Evolutionary conservation across 1,139 yeast species (phyloP).

Genomic region (Diutina sp.): DNA sequence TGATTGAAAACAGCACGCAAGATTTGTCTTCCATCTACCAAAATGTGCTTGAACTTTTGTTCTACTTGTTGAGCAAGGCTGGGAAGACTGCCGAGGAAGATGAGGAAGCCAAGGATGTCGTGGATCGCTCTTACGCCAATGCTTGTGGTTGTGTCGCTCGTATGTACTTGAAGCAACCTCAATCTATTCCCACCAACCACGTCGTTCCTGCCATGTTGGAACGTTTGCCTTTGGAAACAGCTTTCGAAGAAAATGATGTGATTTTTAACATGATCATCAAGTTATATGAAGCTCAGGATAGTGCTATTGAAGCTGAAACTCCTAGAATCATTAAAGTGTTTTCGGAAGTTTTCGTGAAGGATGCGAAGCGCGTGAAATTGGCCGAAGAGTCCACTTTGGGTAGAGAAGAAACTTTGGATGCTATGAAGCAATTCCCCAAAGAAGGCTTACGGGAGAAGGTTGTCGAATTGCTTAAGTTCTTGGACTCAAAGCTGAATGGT

Average conservation of each 20-base stretch:
- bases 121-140: conserved; percentile 80
- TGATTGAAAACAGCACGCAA: conserved; percentile 46
- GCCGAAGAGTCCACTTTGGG: conserved; percentile 67
- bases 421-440: conserved; percentile 65
- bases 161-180: conserved; percentile 64
- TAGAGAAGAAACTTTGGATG: conserved; percentile 69
- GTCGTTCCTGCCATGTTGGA: conserved; percentile 65
- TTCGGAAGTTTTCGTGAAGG: conserved; percentile 60
- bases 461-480: conserved; percentile 57
- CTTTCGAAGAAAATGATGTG: conserved; percentile 87
- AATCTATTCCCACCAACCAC: conserved; percentile 67
- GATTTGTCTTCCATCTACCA: conserved; percentile 57
- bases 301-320: conserved; percentile 42
- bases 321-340: conserved; percentile 57
- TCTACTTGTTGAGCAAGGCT: conserved; percentile 63
- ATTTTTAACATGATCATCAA: conserved; percentile 67
- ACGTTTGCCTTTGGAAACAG: conserved; percentile 80
- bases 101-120: conserved; percentile 69
- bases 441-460: conserved; percentile 55
- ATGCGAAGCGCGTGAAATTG: conserved; percentile 56
- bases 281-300: conserved; percentile 54
- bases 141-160: conserved; percentile 97
- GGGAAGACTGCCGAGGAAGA: conserved; percentile 39
- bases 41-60: conserved; percentile 60
- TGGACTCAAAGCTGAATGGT: conserved; percentile 25